Conservation (phyloP, 208 protist genomes). For the Naegleria fowleri region DNA sequence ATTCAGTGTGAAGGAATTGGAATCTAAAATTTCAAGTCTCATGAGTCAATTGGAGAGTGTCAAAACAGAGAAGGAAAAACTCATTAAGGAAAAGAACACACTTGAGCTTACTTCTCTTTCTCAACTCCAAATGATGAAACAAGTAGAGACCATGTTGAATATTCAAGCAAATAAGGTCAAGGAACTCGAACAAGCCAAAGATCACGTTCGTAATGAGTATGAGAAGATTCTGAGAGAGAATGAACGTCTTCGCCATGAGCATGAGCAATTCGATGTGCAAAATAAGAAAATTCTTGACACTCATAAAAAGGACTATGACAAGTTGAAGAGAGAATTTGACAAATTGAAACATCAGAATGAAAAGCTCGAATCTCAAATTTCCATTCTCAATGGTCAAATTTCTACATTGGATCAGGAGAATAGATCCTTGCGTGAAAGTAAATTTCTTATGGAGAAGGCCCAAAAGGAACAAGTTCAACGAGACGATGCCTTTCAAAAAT, state of each 20-base stretch:
- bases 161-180: background rate
- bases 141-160: background rate
- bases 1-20: no score
- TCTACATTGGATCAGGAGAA: background rate
- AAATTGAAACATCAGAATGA: background rate
- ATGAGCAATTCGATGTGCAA: no score
- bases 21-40: no score
- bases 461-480: background rate
- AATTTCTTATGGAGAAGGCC: background rate
- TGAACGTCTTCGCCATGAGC: background rate
- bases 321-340: background rate
- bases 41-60: background rate
- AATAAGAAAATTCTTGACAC: no score
- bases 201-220: background rate
- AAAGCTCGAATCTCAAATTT: background rate
- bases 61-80: background rate
- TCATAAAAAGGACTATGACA: background rate
- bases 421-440: background rate
- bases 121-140: background rate
- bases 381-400: background rate
- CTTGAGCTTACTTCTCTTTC: background rate
- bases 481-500: background rate
- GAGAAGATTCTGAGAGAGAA: background rate
- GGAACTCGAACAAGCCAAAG: background rate
- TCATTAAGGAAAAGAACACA: background rate